phyloP scores from a whole-genome alignment of 2,329 filamentous ascomycete genomes.

The Orbilia ellipsospora region DNA sequence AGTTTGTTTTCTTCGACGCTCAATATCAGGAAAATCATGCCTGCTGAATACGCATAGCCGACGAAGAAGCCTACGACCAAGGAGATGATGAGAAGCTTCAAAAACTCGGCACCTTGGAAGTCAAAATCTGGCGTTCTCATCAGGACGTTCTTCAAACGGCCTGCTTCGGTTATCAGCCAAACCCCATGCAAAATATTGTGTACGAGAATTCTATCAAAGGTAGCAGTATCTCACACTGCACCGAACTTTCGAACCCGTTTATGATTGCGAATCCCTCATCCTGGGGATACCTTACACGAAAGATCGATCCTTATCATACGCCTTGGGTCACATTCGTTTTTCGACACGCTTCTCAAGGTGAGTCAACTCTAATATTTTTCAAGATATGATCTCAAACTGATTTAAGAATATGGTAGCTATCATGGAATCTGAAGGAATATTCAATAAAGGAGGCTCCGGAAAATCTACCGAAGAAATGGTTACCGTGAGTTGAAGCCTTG shows the following conservation, averaged over 20 bases:
- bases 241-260: conserved; percentile 11
- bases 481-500: background rate
- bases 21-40: background rate
- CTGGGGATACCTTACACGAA: conserved; percentile 21
- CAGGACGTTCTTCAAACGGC: conserved; percentile 16
- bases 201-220: conserved; percentile 36
- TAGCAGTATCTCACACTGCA: conserved; percentile 19
- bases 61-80: conserved; percentile 7
- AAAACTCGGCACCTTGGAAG: conserved; percentile 27
- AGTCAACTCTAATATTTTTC: background rate
- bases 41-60: background rate
- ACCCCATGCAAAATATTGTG: conserved; percentile 12
- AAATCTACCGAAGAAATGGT: conserved; percentile 1
- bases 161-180: conserved; percentile 2
- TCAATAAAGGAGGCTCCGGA: background rate
- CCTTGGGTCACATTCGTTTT: conserved; percentile 41
- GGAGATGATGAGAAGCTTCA: conserved; percentile 2
- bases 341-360: conserved; percentile 38
- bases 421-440: conserved; percentile 10
- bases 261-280: conserved; percentile 19
- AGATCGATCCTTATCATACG: conserved; percentile 27
- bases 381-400: background rate
- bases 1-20: background rate
- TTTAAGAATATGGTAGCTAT: conserved; percentile 1
- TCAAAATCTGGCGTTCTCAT: conserved; percentile 33